Conservation (phyloP, 2,329 filamentous ascomycete genomes). For the Talaromyces sp. region DNA sequence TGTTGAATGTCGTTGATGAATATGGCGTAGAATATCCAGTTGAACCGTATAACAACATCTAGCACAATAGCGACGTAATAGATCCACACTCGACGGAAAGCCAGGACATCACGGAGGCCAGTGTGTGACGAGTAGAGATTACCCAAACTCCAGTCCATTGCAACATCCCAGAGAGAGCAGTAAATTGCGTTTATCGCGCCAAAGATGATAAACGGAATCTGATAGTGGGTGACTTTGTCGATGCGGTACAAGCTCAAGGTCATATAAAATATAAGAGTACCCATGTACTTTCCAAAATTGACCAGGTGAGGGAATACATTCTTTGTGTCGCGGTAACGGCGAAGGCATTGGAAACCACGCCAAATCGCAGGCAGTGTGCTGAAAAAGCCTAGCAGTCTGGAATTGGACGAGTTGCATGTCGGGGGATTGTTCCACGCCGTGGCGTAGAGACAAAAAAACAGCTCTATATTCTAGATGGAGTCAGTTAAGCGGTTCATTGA, state of each 20-base stretch:
- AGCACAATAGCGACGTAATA: conserved; percentile 83
- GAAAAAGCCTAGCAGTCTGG: conserved; percentile 80
- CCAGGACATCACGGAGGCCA: conserved; percentile 70
- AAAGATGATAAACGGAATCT: conserved; percentile 71
- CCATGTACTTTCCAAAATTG: conserved; percentile 87
- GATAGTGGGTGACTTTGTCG: conserved; percentile 50
- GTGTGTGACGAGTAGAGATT: conserved; percentile 65
- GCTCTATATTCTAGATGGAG: conserved; percentile 66
- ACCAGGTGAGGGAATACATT: conserved; percentile 89
- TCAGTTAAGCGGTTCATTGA: background rate
- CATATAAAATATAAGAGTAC: conserved; percentile 74
- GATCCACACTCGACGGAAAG: conserved; percentile 70
- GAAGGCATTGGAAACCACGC: conserved; percentile 84
- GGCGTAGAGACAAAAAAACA: conserved; percentile 95
- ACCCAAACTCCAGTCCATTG: conserved; percentile 94
- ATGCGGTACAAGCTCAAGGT: conserved; percentile 81
- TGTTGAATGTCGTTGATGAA: conserved; percentile 76
- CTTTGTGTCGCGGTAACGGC: conserved; percentile 79
- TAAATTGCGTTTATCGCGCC: conserved; percentile 80
- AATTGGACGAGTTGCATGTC: conserved; percentile 81
- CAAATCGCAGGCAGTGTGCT: conserved; percentile 77
- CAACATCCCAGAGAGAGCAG: conserved; percentile 83
- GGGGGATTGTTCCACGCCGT: conserved; percentile 65
- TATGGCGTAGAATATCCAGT: conserved; percentile 91
- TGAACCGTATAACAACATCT: conserved; percentile 82